Evolutionary conservation across 2,329 filamentous ascomycete species (phyloP), one percentile per base, ranked within the genome.

Genomic region (Fusarium praegraminearum): DNA sequence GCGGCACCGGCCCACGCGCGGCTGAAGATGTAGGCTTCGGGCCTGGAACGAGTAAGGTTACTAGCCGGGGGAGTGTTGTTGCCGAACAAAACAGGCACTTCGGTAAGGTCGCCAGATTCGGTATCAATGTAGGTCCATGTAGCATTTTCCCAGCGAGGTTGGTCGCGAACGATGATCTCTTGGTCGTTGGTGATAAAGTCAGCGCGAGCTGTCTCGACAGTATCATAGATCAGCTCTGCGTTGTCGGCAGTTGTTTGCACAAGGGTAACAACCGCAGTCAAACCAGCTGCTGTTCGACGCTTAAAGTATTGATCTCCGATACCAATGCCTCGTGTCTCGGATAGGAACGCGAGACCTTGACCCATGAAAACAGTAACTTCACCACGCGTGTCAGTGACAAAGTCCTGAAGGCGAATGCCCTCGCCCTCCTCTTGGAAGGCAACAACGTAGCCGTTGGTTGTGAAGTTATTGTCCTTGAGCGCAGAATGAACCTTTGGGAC

Each of bases 21-120:
- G 2, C 76, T 75, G 45, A 79, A 76, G 24, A 79, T 57, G 43
- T 79, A 79, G 0, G 77, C 76, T 43, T 77, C 72, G 0, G 77
- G 77, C 0, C 77, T 71, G 1, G 70, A 32, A 0, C 77, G 75
- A 0, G 77, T 78, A 2, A 79, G 67, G 40, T 77, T 77, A 3
- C 73, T 72, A 0, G 55, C 57, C 1, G 70, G 66, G 1, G 74
- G 75, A 1, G 76, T 78, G 4, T 74, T 75, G 44, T 76, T 74
- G 20, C 70, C 65, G 38, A 78, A 78, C 0, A 50, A 47, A 5
- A 78, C 67, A 1, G 77, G 76, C 0, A 74, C 55, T 1, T 76
- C 55, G 0, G 76, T 74, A 9, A 77, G 38, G 1, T 60, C 52
- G 1, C 77, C 77, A 22, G 74, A 74, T 2, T 49, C 56, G 0